Conservation (phyloP, 805 yeast genomes). For the Candida ortonii region DNA sequence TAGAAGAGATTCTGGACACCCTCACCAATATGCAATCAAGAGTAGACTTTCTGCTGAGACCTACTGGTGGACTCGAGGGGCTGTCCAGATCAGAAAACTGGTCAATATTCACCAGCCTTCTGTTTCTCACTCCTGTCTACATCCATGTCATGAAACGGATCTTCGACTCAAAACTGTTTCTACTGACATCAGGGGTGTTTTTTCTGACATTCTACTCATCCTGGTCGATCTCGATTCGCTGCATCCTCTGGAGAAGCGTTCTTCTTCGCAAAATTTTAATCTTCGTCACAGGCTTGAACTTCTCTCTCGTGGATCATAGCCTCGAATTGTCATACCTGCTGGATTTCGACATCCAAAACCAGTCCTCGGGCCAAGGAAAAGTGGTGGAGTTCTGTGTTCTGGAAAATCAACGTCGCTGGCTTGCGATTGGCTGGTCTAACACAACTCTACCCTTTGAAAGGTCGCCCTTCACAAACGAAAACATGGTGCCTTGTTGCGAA, state of each 20-base stretch:
- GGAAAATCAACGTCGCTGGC: conserved; percentile 61
- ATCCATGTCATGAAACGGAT: conserved; percentile 34
- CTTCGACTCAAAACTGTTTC: conserved; percentile 33
- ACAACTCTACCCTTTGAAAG: conserved; percentile 52
- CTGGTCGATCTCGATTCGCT: conserved; percentile 43
- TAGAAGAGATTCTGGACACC: conserved; percentile 50
- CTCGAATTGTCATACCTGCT: conserved; percentile 11
- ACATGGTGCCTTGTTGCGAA: conserved; percentile 30
- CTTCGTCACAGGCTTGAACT: conserved; percentile 41
- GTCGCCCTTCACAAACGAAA: conserved; percentile 44
- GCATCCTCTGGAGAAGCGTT: conserved; percentile 50
- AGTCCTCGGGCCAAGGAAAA: conserved; percentile 34
- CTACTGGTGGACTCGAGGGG: conserved; percentile 25
- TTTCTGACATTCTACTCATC: conserved; percentile 46
- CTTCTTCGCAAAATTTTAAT: conserved; percentile 37
- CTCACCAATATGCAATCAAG: conserved; percentile 45
- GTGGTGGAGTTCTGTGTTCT: conserved; percentile 48
- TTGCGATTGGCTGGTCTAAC: conserved; percentile 59
- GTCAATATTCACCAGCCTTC: conserved; percentile 32
- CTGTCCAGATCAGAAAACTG: conserved; percentile 26
- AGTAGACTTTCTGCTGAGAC: conserved; percentile 39
- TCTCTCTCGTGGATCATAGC: conserved; percentile 18
- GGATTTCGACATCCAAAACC: conserved; percentile 10
- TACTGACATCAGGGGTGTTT: conserved; percentile 36
- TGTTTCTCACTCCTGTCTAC: conserved; percentile 44